Percentiles rank a stretch among this genome's conserved stretches.
Conservation (phyloP, 2,329 filamentous ascomycete genomes). For the Aspergillus chevalieri region DNA sequence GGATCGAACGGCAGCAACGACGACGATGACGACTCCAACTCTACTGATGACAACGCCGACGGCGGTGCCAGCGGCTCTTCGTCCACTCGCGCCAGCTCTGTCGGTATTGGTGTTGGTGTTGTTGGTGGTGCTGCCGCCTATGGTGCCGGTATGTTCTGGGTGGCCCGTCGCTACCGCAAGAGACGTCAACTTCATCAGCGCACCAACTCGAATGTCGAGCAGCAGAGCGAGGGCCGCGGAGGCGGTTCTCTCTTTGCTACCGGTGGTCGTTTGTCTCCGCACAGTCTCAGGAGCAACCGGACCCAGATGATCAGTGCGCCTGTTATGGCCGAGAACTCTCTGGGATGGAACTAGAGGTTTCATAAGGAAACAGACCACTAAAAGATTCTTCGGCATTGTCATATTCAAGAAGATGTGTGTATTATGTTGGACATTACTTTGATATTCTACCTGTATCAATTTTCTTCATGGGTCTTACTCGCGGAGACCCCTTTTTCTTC, state of each 20-base stretch:
- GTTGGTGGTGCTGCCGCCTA: slow-evolving; percentile 77
- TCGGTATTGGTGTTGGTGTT: slow-evolving; percentile 67
- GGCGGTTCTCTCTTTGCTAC: slow-evolving; percentile 32
- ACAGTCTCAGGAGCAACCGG: slow-evolving; percentile 62
- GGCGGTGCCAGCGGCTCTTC: slow-evolving; percentile 45
- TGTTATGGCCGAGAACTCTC: slow-evolving; percentile 86
- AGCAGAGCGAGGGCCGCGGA: slow-evolving; percentile 62
- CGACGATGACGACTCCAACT: slow-evolving; percentile 34
- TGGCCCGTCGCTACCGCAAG: slow-evolving; percentile 84
- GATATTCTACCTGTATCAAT: slow-evolving; percentile 18
- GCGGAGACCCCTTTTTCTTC: slow-evolving; percentile 11
- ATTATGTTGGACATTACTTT: slow-evolving; percentile 14
- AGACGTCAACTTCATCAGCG: slow-evolving; percentile 73
- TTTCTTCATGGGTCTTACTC: slow-evolving; percentile 8
- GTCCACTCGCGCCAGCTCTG: slow-evolving; percentile 43
- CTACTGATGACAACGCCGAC: slow-evolving; percentile 32
- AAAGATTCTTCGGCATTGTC: not conserved
- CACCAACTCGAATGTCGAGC: slow-evolving; percentile 60
- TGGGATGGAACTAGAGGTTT: slow-evolving; percentile 74
- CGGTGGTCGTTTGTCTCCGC: slow-evolving; percentile 48
- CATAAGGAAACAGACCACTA: not conserved
- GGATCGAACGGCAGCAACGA: slow-evolving; percentile 39
- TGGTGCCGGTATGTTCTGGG: slow-evolving; percentile 87
- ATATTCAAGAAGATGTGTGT: slow-evolving; percentile 6
- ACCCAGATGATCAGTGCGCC: slow-evolving; percentile 78